Base-by-base conservation (phyloP, 139 green algal species). In the Helicosporidium sp. region DNA sequence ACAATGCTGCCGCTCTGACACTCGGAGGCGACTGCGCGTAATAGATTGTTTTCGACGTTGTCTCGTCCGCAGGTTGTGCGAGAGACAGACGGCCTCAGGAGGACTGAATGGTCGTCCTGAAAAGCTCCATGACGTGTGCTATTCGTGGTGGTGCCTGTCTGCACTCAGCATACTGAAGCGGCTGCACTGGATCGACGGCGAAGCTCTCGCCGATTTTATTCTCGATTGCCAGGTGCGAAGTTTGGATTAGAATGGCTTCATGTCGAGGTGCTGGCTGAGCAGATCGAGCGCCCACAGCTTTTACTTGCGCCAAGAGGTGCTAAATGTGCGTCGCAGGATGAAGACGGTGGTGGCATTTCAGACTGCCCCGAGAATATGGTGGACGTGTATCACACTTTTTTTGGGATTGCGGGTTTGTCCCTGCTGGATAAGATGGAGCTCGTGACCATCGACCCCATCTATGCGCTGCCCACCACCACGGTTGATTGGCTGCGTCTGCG, bases 321-420 rank as follows among this genome's bases (percentile, higher is more conserved):
- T n/a, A n/a, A n/a, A n/a, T 31, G n/a, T 48, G 51, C 4, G 0
- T 3, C 36, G 39, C 79, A 93, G 76, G 88, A 98, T 52, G 79
- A 90, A 48, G 67, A 92, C 24, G 55, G 76, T 7, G 90, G 90
- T 0, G 90, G 90, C 26, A 97, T 99, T 59, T 84, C 72, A 1
- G 90, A 99, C 59, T 47, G 89, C 25, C 84, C 89, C 0, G 85
- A 95, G 20, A 85, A 97, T 68, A 77, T 84, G 74, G 80, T 68
- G 7, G 90, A 99, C 50, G 76, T 96, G 16, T 99, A 88, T 55
- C 90, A 99, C 72, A 99, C 90, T 18, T 99, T 94, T 49, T 99
- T 99, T 46, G 90, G 90, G 20, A 75, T 99, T 19, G 89, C 87
- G 3, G 86, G 76, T 0, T 59, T 95, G 23, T 72, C 70, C 3